Percentiles rank a stretch among this genome's conserved stretches.
Evolutionary conservation across 1,284 basidiomycete species (phyloP).

Genomic region (Papiliotrema laurentii): DNA sequence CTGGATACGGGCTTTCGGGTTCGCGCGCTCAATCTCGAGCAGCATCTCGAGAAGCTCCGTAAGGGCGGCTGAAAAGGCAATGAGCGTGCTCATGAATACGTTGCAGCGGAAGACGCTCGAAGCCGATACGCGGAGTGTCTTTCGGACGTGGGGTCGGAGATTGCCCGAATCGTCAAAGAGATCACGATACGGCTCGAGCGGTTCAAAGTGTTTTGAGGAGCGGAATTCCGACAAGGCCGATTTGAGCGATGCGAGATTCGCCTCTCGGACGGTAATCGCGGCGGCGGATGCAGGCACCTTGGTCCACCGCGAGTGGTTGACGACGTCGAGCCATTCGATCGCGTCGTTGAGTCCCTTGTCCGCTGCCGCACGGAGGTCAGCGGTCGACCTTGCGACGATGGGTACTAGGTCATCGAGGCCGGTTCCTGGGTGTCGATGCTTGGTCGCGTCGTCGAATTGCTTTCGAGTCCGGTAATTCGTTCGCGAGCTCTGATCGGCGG

Average conservation of each 20-base stretch:
- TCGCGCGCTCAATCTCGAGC: slow-evolving; percentile 38
- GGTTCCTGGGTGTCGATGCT: slow-evolving; percentile 12
- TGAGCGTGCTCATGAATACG: slow-evolving; percentile 47
- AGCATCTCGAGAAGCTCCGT: slow-evolving; percentile 40
- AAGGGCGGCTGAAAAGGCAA: slow-evolving; percentile 37
- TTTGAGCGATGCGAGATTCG: slow-evolving; percentile 45
- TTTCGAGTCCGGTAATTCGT: slow-evolving; percentile 7
- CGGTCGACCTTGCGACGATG: slow-evolving; percentile 51
- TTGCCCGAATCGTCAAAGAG: slow-evolving; percentile 44
- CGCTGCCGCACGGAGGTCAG: slow-evolving; percentile 50
- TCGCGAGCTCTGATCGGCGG: slow-evolving; percentile 13
- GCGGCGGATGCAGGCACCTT: slow-evolving; percentile 22
- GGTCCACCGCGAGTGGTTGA: slow-evolving; percentile 55
- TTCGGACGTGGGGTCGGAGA: slow-evolving; percentile 17
- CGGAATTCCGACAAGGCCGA: slow-evolving; percentile 50
- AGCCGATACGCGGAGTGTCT: slow-evolving; percentile 18
- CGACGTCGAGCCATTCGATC: slow-evolving; percentile 47
- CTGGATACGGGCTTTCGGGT: slow-evolving; percentile 47
- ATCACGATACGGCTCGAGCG: slow-evolving; percentile 54
- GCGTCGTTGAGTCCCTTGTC: slow-evolving; percentile 45
- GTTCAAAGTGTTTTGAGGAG: slow-evolving; percentile 45
- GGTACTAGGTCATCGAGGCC: slow-evolving; percentile 51
- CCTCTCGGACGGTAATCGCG: slow-evolving; percentile 44
- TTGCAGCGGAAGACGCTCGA: slow-evolving; percentile 50
- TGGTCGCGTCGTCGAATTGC: slow-evolving; percentile 8